Base-by-base conservation (phyloP, 2,329 filamentous ascomycete genomes). In the Penicillium crustosum region DNA sequence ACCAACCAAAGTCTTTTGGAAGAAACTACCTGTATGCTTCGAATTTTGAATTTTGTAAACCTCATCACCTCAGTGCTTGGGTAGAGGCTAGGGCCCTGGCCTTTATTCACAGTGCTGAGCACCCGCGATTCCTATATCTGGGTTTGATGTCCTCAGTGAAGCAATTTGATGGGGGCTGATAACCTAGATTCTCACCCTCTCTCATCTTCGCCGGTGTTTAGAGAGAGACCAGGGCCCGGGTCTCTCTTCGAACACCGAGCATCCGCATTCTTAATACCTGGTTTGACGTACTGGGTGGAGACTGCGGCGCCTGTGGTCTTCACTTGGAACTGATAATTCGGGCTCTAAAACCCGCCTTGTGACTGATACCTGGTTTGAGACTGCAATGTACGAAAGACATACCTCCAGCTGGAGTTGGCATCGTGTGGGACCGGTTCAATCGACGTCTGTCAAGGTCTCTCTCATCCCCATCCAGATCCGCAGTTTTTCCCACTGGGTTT, bases 81-180 rank as follows among this genome's bases (percentile, higher is more conserved):
- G 53, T 55, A 50, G 17, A 25, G 36, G 25, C n/a, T 6, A 49
- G 53, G 44, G 53, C 53, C 53, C 53, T 27, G 35, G 29, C 31
- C 45, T 50, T 15, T 50, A 55, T 36, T 27, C 21, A 23, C 31
- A 50, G 45, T 35, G 6, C 36, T 27, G 38, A 43, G 44, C 21
- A 55, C 25, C 36, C 29, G 17, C 17, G 1, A 9, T 42, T 33
- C n/a, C 15, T 15, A 39, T 15, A 19, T 55, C 45, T 35, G n/a
- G 6, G 27, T 21, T 39, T 31, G 25, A 41, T 7, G 13, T 42
- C 13, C 7, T 35, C 25, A 25, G 15, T 35, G 10, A 23, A 36
- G 19, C 31, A 33, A 33, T 23, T 35, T 17, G 19, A 13, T 48
- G 19, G 19, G 33, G 29, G 29, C 29, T 23, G 8, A 23, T 13